Conservation (phyloP, 129 eudicot species). For the Helichrysum umbraculigerum region DNA sequence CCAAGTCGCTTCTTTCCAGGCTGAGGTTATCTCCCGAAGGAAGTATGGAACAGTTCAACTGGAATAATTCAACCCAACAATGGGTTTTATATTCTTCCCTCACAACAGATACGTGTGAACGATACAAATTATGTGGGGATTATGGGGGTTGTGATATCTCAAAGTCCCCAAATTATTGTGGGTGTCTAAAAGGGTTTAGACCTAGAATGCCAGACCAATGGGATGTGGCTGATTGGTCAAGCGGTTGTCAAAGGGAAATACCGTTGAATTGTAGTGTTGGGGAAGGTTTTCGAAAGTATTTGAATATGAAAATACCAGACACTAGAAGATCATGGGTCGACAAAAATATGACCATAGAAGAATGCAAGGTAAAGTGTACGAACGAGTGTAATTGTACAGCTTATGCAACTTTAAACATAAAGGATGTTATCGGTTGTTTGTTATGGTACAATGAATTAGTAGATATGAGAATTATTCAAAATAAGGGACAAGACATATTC, state of each 20-base stretch:
- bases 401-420: constrained; percentile 19
- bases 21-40: not conserved
- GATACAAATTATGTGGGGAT: constrained; percentile 44
- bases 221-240: constrained; percentile 44
- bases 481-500: constrained; percentile 28
- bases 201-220: constrained; percentile 38
- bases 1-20: too few species aligned
- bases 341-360: constrained; percentile 20
- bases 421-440: constrained; percentile 28
- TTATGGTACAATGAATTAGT: constrained; percentile 32
- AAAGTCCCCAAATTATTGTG: constrained; percentile 21
- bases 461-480: constrained; percentile 20
- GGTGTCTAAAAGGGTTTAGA: constrained; percentile 38
- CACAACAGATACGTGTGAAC: constrained; percentile 27
- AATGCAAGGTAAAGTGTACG: constrained; percentile 43
- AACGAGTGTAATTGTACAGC: constrained; percentile 54
- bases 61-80: not conserved
- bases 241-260: constrained; percentile 41
- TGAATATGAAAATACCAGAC: constrained; percentile 46
- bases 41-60: not conserved
- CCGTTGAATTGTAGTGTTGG: constrained; percentile 30
- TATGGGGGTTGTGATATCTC: constrained; percentile 40
- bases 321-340: constrained; percentile 19
- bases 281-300: constrained; percentile 40
- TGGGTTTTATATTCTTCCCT: not conserved